Evolutionary conservation across 1,284 basidiomycete species (phyloP), one percentile per base, ranked within the genome.

Genomic region (Rhodotorula glutinis): DNA sequence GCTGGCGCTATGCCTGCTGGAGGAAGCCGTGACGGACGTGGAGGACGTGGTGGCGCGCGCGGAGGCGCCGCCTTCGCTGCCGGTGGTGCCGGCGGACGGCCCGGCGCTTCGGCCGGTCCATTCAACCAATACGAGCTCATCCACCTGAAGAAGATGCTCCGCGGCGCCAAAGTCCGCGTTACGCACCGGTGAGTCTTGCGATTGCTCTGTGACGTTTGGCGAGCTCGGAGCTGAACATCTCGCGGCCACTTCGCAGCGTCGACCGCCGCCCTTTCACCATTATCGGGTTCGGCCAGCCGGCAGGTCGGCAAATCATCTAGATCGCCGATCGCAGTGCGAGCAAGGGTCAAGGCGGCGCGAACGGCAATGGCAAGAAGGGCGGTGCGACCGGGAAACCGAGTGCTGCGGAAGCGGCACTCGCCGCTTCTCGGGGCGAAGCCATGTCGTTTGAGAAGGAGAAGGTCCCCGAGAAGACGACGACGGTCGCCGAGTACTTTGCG

Each of bases 401-500:
- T 13, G 53, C 63, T 10, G 49, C 53, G 19, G 62, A 60, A 21
- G 60, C 53, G 16, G 69, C 69, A 19, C 46, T 33, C 17, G 61
- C 61, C 13, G 69, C 69, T 10, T 57, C 63, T 11, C 52, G 41
- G 55, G 69, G 58, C 25, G 25, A 44, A n/a, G 17, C n/a, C 25
- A 27, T 63, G 51, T 44, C 57, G 40, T 46, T 58, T 25, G 56
- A 46, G 46, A 27, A 40, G 21, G 44, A 46, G 13, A 47, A 61
- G 53, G 38, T 16, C 30, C 63, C 27, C 33, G 49, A 38, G 13
- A 29, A 63, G 46, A 74, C 66, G 59, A 66, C 78, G 43, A 69
- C 71, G 10, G 66, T 81, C 53, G 72, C 75, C 27, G 66, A 76
- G 30, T 81, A 81, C 75, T 80, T 76, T 74, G 76, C 76, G 70